Base-by-base conservation (phyloP, 805 yeast genomes). In the Cyberlindnera xishuangbannaensis region DNA sequence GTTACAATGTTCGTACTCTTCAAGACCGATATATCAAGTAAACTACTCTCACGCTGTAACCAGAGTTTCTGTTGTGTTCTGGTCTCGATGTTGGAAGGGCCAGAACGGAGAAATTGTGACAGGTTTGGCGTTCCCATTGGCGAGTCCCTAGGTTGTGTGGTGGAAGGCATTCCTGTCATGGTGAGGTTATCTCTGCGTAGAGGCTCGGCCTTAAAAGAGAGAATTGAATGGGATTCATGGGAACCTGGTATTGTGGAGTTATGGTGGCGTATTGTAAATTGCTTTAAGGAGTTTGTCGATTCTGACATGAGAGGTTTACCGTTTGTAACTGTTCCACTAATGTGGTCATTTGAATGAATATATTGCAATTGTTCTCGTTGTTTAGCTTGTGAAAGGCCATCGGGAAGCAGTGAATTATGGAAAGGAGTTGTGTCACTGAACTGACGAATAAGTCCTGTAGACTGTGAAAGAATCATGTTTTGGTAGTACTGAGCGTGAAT, bases 1-100 rank as follows among this genome's bases (percentile, higher is more conserved):
- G 59, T 71, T 10, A 28, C 32, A 4, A 27, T 31, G 25, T 36
- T 41, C 7, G 39, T 18, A 20, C 34, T 34, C 26, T 43, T 46
- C 18, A 37, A 21, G 28, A 36, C 28, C 1, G 51, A 37, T 7
- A 78, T 56, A 51, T 80, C 88, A 59, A 79, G 61, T 26, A 81
- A 61, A 3, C 84, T 76, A 47, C 74, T 79, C 44, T 83, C 90
- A 43, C 90, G 65, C 54, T 83, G 95, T 21, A 85, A 61, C 95
- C 95, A 84, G 32, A 86, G 66, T 41, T 78, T 71, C 51, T 83
- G 92, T 51, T 85, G 95, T 0, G 95, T 83, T 59, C 95, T 67
- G 1, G 84, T 76, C 40, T 78, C 83, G 18, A 62, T 53, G 33
- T 61, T 62, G 1, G 55, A 40, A 36, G 56, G 44, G 25, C 59